phyloP scores from a whole-genome alignment of 2,329 filamentous ascomycete species.

The Aureobasidium sp. region DNA sequence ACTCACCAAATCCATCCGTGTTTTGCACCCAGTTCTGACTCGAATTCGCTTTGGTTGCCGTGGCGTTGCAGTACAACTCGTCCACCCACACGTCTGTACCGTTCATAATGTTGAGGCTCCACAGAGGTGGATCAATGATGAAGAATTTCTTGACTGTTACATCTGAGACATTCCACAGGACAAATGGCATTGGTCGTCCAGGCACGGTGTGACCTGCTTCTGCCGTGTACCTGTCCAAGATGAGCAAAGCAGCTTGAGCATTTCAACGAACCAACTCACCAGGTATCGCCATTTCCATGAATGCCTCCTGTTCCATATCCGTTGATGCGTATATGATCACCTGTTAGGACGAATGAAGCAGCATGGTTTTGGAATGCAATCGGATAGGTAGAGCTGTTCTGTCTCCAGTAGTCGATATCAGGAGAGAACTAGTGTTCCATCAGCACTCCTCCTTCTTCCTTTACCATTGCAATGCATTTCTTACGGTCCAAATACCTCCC shows the following conservation, averaged over 20 bases:
- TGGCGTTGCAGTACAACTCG: conserved; percentile 44
- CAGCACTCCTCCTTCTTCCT: background rate
- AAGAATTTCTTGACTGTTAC: conserved; percentile 46
- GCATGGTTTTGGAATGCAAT: conserved; percentile 48
- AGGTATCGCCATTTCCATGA: conserved; percentile 45
- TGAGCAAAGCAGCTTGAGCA: background rate
- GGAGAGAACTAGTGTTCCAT: conserved; percentile 33
- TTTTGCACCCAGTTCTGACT: conserved; percentile 43
- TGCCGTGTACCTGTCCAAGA: conserved; percentile 31
- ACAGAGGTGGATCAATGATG: conserved; percentile 43
- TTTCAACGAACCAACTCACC: conserved; percentile 22
- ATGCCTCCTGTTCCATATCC: conserved; percentile 46
- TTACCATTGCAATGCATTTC: background rate
- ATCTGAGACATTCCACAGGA: conserved; percentile 49
- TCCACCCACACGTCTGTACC: conserved; percentile 45
- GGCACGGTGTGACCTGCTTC: conserved; percentile 39
- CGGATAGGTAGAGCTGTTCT: conserved; percentile 37
- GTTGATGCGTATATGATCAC: conserved; percentile 42
- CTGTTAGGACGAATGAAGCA: conserved; percentile 45
- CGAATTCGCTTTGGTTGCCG: conserved; percentile 41
- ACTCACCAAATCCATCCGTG: conserved; percentile 41
- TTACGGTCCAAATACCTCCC: conserved; percentile 43
- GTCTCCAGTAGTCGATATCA: conserved; percentile 46
- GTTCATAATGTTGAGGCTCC: conserved; percentile 50
- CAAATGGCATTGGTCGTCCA: conserved; percentile 49